Percentiles rank a stretch among this genome's conserved stretches.
Conservation (phyloP, 768 basidiomycete species). For the Tremella mesenterica region DNA sequence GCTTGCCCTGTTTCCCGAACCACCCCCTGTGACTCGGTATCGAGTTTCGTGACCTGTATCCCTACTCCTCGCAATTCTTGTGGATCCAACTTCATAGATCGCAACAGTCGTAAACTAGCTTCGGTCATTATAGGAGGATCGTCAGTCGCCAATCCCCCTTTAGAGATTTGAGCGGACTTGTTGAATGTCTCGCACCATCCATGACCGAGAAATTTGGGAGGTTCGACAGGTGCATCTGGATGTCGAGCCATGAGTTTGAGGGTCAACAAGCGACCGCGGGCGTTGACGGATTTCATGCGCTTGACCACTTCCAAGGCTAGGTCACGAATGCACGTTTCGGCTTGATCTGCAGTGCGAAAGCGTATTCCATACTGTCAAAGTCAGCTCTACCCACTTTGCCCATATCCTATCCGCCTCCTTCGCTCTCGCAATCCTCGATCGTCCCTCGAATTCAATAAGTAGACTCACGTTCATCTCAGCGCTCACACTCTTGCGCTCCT, state of each 20-base stretch:
- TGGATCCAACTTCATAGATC: constrained; percentile 67
- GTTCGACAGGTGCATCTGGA: constrained; percentile 74
- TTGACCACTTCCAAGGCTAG: constrained; percentile 69
- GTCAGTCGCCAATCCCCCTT: constrained; percentile 62
- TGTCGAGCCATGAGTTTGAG: constrained; percentile 84
- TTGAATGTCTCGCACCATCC: constrained; percentile 74
- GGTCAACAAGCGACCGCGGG: constrained; percentile 66
- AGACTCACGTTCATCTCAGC: constrained; percentile 84
- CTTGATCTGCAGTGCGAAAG: constrained; percentile 73
- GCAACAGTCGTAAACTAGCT: constrained; percentile 66
- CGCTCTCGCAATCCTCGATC: background rate
- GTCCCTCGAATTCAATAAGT: background rate
- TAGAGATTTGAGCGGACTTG: constrained; percentile 58
- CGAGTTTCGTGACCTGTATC: constrained; percentile 82
- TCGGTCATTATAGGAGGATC: constrained; percentile 64
- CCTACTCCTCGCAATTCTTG: constrained; percentile 85
- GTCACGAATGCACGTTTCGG: constrained; percentile 64
- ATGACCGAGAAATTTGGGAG: constrained; percentile 93
- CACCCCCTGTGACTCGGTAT: constrained; percentile 47
- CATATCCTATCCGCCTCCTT: background rate
- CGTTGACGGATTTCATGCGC: constrained; percentile 59
- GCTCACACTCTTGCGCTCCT: constrained; percentile 79
- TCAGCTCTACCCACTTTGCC: background rate
- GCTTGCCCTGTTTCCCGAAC: constrained; percentile 52
- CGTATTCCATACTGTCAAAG: constrained; percentile 81